Percentiles rank a stretch among this genome's conserved stretches.
Evolutionary conservation across 1,284 basidiomycete species (phyloP).

Genomic region (Caloboletus inedulis): DNA sequence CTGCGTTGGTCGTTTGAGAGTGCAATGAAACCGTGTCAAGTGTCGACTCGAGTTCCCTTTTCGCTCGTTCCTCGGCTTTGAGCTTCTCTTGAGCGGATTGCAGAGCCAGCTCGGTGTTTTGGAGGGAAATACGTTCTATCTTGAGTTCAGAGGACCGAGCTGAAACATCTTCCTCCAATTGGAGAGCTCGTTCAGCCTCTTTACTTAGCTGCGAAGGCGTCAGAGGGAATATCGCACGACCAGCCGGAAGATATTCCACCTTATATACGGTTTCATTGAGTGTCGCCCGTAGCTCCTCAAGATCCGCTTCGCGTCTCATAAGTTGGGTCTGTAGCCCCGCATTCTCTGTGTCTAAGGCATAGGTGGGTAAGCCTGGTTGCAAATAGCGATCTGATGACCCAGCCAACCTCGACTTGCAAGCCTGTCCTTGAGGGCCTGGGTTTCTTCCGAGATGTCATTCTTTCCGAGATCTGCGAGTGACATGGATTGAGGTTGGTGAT

Average conservation of each 20-base stretch:
- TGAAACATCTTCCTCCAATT: constrained; percentile 51
- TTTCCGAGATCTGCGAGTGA: constrained; percentile 57
- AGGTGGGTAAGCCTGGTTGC: constrained; percentile 9
- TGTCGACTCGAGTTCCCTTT: constrained; percentile 53
- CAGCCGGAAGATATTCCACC: constrained; percentile 37
- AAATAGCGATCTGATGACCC: constrained; percentile 1
- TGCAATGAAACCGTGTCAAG: constrained; percentile 55
- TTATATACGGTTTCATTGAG: constrained; percentile 60
- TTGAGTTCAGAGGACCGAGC: constrained; percentile 51
- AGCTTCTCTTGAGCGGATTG: constrained; percentile 47
- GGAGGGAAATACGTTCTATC: constrained; percentile 51
- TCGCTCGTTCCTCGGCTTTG: constrained; percentile 47
- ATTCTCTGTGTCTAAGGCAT: constrained; percentile 49
- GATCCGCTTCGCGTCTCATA: constrained; percentile 50
- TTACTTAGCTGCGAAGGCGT: constrained; percentile 45
- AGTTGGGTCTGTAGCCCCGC: constrained; percentile 56
- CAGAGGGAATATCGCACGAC: constrained; percentile 11
- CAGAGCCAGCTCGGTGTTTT: constrained; percentile 54
- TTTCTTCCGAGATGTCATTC: constrained; percentile 60
- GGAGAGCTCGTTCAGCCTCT: constrained; percentile 55
- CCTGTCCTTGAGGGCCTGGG: constrained; percentile 54
- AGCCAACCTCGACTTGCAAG: constrained; percentile 57
- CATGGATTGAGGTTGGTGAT: constrained; percentile 38
- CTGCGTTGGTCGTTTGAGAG: constrained; percentile 46
- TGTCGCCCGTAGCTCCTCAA: constrained; percentile 50